Conservation (phyloP, 2,329 filamentous ascomycete species). For the Cercospora beticola region DNA sequence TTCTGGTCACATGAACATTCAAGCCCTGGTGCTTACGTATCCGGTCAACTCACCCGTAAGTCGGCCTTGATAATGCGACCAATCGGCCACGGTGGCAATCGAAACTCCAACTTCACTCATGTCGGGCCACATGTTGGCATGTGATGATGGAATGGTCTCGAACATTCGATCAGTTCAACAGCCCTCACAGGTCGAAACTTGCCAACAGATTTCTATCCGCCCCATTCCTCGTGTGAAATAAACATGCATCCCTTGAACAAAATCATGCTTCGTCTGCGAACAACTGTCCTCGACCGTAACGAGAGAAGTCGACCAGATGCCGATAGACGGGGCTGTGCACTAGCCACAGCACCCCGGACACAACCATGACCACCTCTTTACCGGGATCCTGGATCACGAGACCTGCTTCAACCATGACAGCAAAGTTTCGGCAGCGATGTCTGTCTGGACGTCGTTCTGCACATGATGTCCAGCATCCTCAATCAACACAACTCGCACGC, state of each 20-base stretch:
- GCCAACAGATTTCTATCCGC: not conserved
- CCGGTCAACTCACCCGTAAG: not conserved
- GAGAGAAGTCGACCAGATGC: not conserved
- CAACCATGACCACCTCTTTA: conserved; percentile 1
- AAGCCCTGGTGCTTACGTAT: not conserved
- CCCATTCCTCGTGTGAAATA: not conserved
- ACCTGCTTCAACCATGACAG: conserved; percentile 5
- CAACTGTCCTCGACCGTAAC: not conserved
- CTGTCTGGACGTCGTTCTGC: conserved; percentile 54
- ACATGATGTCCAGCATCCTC: conserved; percentile 53
- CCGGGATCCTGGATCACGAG: conserved; percentile 3
- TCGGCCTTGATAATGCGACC: not conserved
- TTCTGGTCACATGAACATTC: not conserved
- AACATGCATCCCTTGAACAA: not conserved
- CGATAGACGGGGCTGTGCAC: not conserved
- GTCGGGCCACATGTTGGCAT: not conserved
- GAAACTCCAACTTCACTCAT: not conserved
- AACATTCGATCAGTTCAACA: not conserved
- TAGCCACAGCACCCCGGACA: conserved; percentile 1
- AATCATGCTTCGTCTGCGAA: not conserved
- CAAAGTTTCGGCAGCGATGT: conserved; percentile 43
- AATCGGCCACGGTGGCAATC: not conserved
- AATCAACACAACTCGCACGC: conserved; percentile 42
- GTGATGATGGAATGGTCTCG: not conserved
- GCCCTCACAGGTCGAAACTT: not conserved